Evolutionary conservation across 2,329 filamentous ascomycete species (phyloP).

Genomic region (Trichoderma asperellum): DNA sequence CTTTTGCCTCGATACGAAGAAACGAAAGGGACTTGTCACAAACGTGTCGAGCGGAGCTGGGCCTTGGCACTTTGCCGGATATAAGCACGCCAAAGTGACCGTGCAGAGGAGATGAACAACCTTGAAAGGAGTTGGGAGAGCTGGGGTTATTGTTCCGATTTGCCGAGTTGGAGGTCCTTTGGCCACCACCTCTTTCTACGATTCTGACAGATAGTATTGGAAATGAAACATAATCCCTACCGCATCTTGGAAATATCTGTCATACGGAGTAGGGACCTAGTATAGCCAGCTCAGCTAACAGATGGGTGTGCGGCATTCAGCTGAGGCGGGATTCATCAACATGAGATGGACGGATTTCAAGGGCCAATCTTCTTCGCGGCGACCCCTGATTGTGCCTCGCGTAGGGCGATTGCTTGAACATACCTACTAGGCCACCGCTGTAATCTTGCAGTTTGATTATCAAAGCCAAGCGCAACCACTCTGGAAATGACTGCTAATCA

Average conservation of each 20-base stretch:
- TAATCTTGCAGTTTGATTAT: not conserved
- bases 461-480: not conserved
- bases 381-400: not conserved
- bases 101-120: not conserved
- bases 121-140: not conserved
- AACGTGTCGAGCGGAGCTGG: not conserved
- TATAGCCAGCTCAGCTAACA: not conserved
- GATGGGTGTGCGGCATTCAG: not conserved
- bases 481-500: not conserved
- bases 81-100: not conserved
- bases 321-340: not conserved
- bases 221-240: conserved; percentile 13
- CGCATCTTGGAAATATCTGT: not conserved
- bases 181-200: not conserved
- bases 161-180: not conserved
- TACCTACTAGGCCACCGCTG: not conserved
- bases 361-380: not conserved
- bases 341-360: not conserved
- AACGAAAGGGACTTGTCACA: not conserved
- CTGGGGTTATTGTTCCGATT: not conserved
- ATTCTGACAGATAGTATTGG: not conserved
- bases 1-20: not conserved
- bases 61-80: not conserved
- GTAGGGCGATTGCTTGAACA: not conserved
- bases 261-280: not conserved